phyloP scores from a whole-genome alignment of 345 rosid species.

The Bruguiera gymnorhiza region DNA sequence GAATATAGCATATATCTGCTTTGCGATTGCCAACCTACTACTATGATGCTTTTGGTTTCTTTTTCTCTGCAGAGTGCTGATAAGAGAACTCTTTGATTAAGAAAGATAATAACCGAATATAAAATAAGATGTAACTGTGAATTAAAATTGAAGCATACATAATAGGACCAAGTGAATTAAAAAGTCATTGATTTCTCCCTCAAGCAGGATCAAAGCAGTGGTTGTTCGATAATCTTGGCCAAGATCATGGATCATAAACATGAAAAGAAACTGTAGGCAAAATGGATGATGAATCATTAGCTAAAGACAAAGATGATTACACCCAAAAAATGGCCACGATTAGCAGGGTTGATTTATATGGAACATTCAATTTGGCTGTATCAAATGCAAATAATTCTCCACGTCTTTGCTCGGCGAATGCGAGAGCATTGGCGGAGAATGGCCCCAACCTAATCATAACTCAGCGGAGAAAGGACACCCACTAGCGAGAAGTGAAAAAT shows the following conservation, averaged over 20 bases:
- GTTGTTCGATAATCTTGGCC: no score
- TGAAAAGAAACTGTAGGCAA: neutral
- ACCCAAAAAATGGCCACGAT: no score
- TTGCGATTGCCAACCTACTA: no score
- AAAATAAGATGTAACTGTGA: neutral
- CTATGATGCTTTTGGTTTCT: no score
- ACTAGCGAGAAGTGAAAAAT: neutral
- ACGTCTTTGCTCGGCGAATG: neutral
- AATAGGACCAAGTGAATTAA: no score
- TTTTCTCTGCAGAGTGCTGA: no score
- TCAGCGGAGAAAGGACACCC: conserved; percentile 1
- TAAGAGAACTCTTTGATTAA: no score
- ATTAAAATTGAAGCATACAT: no score
- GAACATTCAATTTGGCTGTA: neutral
- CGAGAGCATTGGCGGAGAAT: neutral
- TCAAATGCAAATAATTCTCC: neutral
- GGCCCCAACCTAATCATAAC: conserved; percentile 4
- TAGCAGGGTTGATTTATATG: neutral
- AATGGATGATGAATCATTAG: neutral
- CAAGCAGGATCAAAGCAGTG: no score
- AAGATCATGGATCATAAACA: no score
- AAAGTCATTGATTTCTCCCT: no score
- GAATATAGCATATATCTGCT: neutral
- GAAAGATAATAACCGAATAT: no score
- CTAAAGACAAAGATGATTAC: neutral